phyloP scores from a whole-genome alignment of 2,329 filamentous ascomycete genomes.

The Dothistroma septosporum region DNA sequence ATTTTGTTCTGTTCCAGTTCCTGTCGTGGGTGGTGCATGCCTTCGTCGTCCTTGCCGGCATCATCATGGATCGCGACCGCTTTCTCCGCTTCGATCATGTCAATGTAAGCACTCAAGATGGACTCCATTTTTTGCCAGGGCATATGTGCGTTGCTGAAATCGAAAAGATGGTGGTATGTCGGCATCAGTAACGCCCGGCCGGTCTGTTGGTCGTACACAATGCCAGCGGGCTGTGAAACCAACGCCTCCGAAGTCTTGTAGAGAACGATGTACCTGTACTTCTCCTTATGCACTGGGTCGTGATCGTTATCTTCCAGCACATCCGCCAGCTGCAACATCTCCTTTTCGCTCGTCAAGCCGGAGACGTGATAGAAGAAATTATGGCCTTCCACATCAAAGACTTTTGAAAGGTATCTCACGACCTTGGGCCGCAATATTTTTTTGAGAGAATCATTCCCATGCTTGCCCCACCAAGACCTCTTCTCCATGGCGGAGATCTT shows the following conservation, averaged over 20 bases:
- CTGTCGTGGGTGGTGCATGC: slow-evolving; percentile 8
- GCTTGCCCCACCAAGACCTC: slow-evolving; percentile 32
- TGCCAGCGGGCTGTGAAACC: slow-evolving; percentile 31
- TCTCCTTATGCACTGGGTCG: slow-evolving; percentile 23
- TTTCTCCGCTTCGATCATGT: slow-evolving; percentile 35
- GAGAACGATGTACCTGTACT: slow-evolving; percentile 31
- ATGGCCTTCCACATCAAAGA: slow-evolving; percentile 32
- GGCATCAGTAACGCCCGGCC: slow-evolving; percentile 33
- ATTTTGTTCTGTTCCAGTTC: slow-evolving; percentile 20
- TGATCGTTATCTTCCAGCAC: slow-evolving; percentile 30
- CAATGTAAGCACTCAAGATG: slow-evolving; percentile 33
- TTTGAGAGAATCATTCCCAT: slow-evolving; percentile 28
- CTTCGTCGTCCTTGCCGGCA: slow-evolving; percentile 17
- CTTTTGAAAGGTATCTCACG: slow-evolving; percentile 30
- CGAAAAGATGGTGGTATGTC: slow-evolving; percentile 33
- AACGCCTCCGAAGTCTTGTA: slow-evolving; percentile 30
- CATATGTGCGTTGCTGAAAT: slow-evolving; percentile 28
- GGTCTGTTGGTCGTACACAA: slow-evolving; percentile 32
- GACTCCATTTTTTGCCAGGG: slow-evolving; percentile 35
- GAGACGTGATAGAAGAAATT: slow-evolving; percentile 35
- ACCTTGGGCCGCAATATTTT: slow-evolving; percentile 27
- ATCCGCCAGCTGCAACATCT: slow-evolving; percentile 31
- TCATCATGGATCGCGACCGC: slow-evolving; percentile 32
- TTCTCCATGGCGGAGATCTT: slow-evolving; percentile 30
- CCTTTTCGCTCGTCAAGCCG: slow-evolving; percentile 26